A percentile compares a stretch with the other conserved stretches of the same genome.
Conservation (phyloP, 78 protist species). For the Speleostelium caveatum region DNA sequence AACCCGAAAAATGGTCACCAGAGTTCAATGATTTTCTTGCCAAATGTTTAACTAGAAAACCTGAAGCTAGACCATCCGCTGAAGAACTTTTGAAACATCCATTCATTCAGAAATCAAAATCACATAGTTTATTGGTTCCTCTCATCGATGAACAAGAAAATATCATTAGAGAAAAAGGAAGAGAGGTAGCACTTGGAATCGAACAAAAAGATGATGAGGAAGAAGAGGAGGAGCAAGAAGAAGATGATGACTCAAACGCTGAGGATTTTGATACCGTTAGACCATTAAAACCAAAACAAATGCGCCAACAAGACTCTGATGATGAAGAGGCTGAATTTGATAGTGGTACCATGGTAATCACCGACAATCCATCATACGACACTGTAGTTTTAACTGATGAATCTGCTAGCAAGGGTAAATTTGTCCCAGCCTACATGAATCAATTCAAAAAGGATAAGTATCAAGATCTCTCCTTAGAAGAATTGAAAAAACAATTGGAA, state of each 20-base stretch:
- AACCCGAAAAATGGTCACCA: slow-evolving; percentile 77
- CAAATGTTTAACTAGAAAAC: slow-evolving; percentile 87
- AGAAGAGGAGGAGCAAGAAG: slow-evolving; percentile 7
- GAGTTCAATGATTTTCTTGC: slow-evolving; percentile 83
- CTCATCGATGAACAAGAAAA: slow-evolving; percentile 75
- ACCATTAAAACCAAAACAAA: slow-evolving; percentile 22
- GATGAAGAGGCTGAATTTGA: slow-evolving; percentile 66
- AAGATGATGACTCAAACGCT: slow-evolving; percentile 24
- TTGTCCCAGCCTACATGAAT: slow-evolving; percentile 68
- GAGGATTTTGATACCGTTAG: slow-evolving; percentile 6
- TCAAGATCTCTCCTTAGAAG: slow-evolving; percentile 16
- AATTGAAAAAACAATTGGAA: slow-evolving; percentile 27
- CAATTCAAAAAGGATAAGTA: slow-evolving; percentile 58
- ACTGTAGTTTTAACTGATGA: slow-evolving; percentile 75
- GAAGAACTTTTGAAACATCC: slow-evolving; percentile 81
- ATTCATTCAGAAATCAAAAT: slow-evolving; percentile 53
- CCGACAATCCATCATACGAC: slow-evolving; percentile 55
- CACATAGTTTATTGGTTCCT: slow-evolving; percentile 38
- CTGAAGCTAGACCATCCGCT: slow-evolving; percentile 85
- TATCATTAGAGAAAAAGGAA: slow-evolving; percentile 71
- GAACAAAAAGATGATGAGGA: slow-evolving; percentile 73
- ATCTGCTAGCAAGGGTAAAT: slow-evolving; percentile 7
- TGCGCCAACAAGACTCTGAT: not conserved
- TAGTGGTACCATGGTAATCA: slow-evolving; percentile 81
- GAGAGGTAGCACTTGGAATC: slow-evolving; percentile 80